phyloP scores from a whole-genome alignment of 2,329 filamentous ascomycete genomes.

The Curvularia spicifera region DNA sequence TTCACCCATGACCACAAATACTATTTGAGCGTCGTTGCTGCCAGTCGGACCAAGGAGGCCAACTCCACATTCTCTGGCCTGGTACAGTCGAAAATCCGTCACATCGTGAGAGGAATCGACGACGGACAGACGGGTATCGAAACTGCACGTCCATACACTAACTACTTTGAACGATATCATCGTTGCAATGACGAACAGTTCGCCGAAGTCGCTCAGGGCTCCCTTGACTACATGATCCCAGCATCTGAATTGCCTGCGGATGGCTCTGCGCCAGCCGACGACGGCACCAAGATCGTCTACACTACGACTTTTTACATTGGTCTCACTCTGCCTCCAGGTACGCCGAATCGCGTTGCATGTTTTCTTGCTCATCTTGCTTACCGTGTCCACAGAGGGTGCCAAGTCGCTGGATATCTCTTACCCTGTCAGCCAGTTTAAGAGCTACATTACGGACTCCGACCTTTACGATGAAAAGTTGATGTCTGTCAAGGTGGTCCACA shows the following conservation, averaged over 20 bases:
- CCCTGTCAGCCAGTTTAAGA: slow-evolving; percentile 85
- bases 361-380: slow-evolving; percentile 11
- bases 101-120: slow-evolving; percentile 84
- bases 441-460: slow-evolving; percentile 76
- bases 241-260: slow-evolving; percentile 55
- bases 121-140: slow-evolving; percentile 75
- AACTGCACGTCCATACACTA: slow-evolving; percentile 89
- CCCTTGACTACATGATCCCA: slow-evolving; percentile 65
- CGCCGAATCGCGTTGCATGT: slow-evolving; percentile 37
- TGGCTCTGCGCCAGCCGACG: slow-evolving; percentile 43
- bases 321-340: slow-evolving; percentile 77
- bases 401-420: slow-evolving; percentile 79
- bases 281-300: slow-evolving; percentile 66
- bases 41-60: slow-evolving; percentile 81
- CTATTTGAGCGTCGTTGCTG: slow-evolving; percentile 86
- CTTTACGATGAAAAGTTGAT: slow-evolving; percentile 78
- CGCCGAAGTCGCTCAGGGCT: slow-evolving; percentile 67
- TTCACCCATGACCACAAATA: slow-evolving; percentile 95
- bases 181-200: slow-evolving; percentile 68
- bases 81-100: slow-evolving; percentile 90
- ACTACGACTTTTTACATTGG: slow-evolving; percentile 96
- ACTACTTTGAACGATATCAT: slow-evolving; percentile 86
- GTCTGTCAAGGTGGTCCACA: slow-evolving; percentile 80
- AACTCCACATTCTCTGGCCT: slow-evolving; percentile 89
- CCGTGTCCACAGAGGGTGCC: slow-evolving; percentile 57